Percentiles rank a stretch among this genome's conserved stretches.
phyloP scores from a whole-genome alignment of 345 rosid species.

The Erysimum cheiranthoides region DNA sequence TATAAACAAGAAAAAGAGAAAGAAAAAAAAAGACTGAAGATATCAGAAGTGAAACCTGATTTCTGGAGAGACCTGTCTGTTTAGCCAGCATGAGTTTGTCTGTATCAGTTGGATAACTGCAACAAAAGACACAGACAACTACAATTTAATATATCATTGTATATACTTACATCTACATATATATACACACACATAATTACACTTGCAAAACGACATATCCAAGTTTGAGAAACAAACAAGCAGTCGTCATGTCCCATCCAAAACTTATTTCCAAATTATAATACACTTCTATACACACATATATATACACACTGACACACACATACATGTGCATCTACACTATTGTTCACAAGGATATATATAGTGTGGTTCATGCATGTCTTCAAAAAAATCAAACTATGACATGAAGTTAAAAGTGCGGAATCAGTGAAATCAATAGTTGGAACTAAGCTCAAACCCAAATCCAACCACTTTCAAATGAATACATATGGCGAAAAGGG shows the following conservation, averaged over 20 bases:
- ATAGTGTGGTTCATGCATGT: constrained; percentile 26
- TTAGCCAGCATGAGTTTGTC: constrained; percentile 92
- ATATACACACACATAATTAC: constrained; percentile 23
- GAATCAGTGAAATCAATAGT: constrained; percentile 5
- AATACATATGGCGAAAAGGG: neutral
- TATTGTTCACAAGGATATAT: constrained; percentile 31
- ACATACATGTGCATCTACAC: constrained; percentile 16
- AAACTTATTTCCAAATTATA: constrained; percentile 37
- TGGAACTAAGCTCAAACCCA: constrained; percentile 17
- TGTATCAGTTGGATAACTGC: constrained; percentile 88
- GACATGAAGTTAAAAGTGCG: constrained; percentile 6
- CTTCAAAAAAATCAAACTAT: constrained; percentile 13
- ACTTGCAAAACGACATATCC: constrained; percentile 29
- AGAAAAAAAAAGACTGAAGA: neutral
- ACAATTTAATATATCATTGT: constrained; percentile 17
- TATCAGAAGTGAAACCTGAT: constrained; percentile 61
- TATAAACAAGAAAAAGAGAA: neutral
- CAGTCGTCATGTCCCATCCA: constrained; percentile 46
- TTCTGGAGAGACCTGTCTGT: constrained; percentile 88
- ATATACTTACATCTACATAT: neutral
- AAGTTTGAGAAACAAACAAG: constrained; percentile 35
- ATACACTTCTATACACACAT: constrained; percentile 28
- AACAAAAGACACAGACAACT: constrained; percentile 39
- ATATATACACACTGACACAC: neutral
- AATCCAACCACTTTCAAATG: neutral